A percentile compares a stretch with the other conserved stretches of the same genome.
These are phyloP conservation scores for Trichoderma erinaceum DNA, from an alignment of 495 filamentous ascomycete genomes.

Conservation along the genomic window DNA sequence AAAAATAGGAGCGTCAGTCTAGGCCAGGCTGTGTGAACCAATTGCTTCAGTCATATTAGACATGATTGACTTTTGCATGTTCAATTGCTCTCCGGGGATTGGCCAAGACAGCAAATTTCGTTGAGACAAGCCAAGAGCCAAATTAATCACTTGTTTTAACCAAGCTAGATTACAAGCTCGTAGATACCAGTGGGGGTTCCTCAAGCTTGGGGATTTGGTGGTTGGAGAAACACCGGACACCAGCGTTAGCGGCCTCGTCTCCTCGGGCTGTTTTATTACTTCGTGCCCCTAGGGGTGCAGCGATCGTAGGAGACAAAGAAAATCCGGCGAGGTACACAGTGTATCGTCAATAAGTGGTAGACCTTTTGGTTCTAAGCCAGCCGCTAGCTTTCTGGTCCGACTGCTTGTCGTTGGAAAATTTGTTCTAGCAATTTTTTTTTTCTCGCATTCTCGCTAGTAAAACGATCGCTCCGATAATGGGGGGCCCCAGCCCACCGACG, in stretches of 20 bases:
- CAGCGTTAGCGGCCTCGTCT: conserved; percentile 1
- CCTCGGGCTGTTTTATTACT: neutral
- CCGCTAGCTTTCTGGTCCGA: neutral
- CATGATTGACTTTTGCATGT: neutral
- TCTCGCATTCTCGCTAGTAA: conserved; percentile 3
- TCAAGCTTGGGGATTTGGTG: neutral
- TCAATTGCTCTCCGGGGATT: neutral
- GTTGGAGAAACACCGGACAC: neutral
- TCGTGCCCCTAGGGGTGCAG: neutral
- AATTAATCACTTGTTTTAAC: neutral
- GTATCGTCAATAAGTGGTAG: neutral
- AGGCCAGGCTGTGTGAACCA: too few relatives aligned
- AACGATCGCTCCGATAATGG: conserved; percentile 6
- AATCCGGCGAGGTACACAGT: neutral
- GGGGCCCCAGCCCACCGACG: neutral
- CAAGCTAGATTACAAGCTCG: neutral
- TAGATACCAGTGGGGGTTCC: too few relatives aligned
- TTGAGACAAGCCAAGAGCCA: conserved; percentile 10
- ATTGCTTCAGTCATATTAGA: neutral
- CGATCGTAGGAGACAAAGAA: neutral
- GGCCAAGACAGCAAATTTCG: neutral
- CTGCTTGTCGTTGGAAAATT: neutral
- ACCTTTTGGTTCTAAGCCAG: neutral
- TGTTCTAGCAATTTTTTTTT: conserved; percentile 1
- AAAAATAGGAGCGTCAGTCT: too few relatives aligned